Evolutionary conservation across 2,329 filamentous ascomycete genomes (phyloP), one percentile per base, ranked within the genome.

Genomic region (Colletotrichum falcatum): DNA sequence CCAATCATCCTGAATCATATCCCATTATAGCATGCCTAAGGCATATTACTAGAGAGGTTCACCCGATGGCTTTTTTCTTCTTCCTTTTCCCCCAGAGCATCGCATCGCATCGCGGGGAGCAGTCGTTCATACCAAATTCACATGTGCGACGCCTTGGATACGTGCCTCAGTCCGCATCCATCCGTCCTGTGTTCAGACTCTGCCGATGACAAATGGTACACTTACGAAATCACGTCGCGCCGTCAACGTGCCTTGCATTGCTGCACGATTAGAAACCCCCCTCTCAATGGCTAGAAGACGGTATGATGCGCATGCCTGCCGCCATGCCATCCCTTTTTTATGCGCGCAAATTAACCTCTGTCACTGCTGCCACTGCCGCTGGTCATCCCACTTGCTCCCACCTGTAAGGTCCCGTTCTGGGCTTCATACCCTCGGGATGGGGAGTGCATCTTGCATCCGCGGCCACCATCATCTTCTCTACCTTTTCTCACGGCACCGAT

Each of bases 11-110:
- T 14, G 61, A 6, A 18, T 37, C 16, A 53, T 44, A 39, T 28
- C 37, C 53, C 51, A 39, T 26, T 37, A n/a, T n/a, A n/a, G n/a
- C n/a, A n/a, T n/a, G n/a, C n/a, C 12, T 30, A 26, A n/a, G 58
- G 42, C 61, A 11, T 14, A n/a, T n/a, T n/a, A n/a, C n/a, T n/a
- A 39, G 37, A 60, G 61, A 39, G 48, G 61, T 54, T 65, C 53
- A 64, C 42, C 65, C 53, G 3, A n/a, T 23, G 9, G 23, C 23
- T 14, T 26, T 26, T 7, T 18, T 5, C n/a, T 49, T 61, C 37
- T 65, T 55, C 35, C 56, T 0, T 69, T 65, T 65, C 61, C 42
- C 42, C 5, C 18, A n/a, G n/a, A 46, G 44, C 44, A 46, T 23
- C 44, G 20, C 42, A 44, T 44, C 42, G 35, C 35, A 37, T 49